Evolutionary conservation across 1,139 yeast genomes (phyloP).

Genomic region (Sporopachydermia cereana): DNA sequence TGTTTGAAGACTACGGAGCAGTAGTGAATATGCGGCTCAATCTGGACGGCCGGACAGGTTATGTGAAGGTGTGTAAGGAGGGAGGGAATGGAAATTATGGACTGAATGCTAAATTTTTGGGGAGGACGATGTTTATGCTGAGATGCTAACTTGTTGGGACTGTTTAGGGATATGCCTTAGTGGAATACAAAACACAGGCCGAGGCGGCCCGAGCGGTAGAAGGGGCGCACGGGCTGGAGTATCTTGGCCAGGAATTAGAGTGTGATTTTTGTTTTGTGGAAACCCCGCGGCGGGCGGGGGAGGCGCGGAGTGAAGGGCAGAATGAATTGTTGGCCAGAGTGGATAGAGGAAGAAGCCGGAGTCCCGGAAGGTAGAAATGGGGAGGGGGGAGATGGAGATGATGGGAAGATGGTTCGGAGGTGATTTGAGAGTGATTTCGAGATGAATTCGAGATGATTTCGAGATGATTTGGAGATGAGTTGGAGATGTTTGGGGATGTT

Average conservation of each 20-base stretch:
- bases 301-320: background rate
- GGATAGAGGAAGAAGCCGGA: slow-evolving; percentile 7
- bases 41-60: slow-evolving; percentile 33
- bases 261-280: slow-evolving; percentile 31
- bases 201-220: slow-evolving; percentile 27
- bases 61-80: slow-evolving; percentile 20
- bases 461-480: no score
- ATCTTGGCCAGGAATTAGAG: slow-evolving; percentile 23
- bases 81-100: background rate
- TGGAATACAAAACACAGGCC: slow-evolving; percentile 24
- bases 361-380: slow-evolving; percentile 10
- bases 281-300: slow-evolving; percentile 9
- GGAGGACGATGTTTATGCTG: background rate
- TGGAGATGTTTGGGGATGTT: no score
- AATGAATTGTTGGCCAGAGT: background rate
- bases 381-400: no score
- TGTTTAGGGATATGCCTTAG: slow-evolving; percentile 28
- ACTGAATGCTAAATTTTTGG: background rate
- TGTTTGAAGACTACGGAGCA: slow-evolving; percentile 30
- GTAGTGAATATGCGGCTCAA: slow-evolving; percentile 30
- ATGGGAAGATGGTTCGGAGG: no score
- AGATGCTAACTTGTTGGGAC: background rate
- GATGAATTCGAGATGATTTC: no score
- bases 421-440: no score
- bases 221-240: slow-evolving; percentile 22